These are phyloP conservation scores for Mortierella sp. DNA, from an alignment of 371 early-diverging fungal species.

Conservation along the genomic window DNA sequence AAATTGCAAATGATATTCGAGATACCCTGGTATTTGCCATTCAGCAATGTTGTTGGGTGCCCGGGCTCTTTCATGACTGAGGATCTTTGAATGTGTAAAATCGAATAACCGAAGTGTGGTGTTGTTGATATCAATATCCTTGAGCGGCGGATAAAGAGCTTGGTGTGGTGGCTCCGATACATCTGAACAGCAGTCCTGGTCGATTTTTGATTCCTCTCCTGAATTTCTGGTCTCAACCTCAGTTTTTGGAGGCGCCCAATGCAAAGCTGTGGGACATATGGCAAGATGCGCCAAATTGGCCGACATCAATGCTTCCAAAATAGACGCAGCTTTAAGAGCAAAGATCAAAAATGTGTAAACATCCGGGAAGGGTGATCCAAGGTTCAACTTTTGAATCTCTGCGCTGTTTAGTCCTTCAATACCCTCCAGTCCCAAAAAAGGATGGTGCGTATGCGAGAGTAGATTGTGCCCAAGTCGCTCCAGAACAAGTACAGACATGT, in stretches of 20 bases:
- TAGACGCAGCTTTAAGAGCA: constrained; percentile 43
- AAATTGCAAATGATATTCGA: constrained; percentile 54
- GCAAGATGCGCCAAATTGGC: constrained; percentile 45
- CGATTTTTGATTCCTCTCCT: background rate
- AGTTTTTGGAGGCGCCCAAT: constrained; percentile 36
- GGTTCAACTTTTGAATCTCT: constrained; percentile 18
- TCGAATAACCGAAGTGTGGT: constrained; percentile 50
- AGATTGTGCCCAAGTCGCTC: constrained; percentile 42
- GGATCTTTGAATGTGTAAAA: constrained; percentile 52
- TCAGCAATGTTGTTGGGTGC: constrained; percentile 55
- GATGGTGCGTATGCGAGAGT: constrained; percentile 34
- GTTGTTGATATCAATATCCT: constrained; percentile 44
- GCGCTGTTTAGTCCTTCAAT: constrained; percentile 16
- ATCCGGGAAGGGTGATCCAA: constrained; percentile 45
- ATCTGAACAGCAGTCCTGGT: background rate
- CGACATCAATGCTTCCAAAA: constrained; percentile 34
- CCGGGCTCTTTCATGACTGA: constrained; percentile 53
- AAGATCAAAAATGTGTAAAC: constrained; percentile 44
- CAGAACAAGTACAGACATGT: constrained; percentile 50
- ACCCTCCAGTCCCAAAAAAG: constrained; percentile 34
- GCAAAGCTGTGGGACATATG: constrained; percentile 39
- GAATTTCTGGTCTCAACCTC: background rate
- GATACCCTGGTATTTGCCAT: constrained; percentile 52
- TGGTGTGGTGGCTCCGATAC: background rate
- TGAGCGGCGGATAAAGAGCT: constrained; percentile 10